Conservation (phyloP, 257 asterid genomes). For the Solanum rostratum region DNA sequence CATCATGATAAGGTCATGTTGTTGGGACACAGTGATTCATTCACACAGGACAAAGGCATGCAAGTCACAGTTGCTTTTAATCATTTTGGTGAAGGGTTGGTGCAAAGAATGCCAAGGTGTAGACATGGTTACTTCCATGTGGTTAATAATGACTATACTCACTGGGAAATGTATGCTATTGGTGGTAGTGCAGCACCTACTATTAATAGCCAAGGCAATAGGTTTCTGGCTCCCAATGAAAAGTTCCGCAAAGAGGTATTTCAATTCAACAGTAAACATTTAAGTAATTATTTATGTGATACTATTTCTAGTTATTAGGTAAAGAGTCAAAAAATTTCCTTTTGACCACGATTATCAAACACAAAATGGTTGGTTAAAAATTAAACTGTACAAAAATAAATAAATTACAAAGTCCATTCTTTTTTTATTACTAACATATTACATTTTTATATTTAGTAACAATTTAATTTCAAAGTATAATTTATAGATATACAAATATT, state of each 20-base stretch:
- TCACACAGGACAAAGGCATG: slow-evolving; percentile 44
- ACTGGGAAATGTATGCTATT: slow-evolving; percentile 88
- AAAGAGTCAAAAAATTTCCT: neutral
- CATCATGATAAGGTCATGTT: slow-evolving; percentile 85
- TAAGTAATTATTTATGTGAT: neutral
- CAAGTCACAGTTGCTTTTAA: slow-evolving; percentile 74
- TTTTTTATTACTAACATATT: too few relatives aligned
- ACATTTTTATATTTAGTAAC: too few relatives aligned
- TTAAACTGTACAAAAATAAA: neutral
- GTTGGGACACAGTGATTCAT: slow-evolving; percentile 59
- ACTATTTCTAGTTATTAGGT: neutral
- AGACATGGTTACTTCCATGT: slow-evolving; percentile 88
- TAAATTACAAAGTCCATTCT: too few relatives aligned
- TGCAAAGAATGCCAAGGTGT: slow-evolving; percentile 95
- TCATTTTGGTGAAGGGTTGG: slow-evolving; percentile 82
- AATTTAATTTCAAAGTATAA: too few relatives aligned
- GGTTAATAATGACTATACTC: slow-evolving; percentile 82
- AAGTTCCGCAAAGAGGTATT: slow-evolving; percentile 43
- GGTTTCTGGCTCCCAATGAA: slow-evolving; percentile 62
- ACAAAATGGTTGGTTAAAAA: neutral
- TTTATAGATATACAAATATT: too few relatives aligned
- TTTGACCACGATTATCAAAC: neutral
- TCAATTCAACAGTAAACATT: neutral
- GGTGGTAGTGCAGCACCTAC: slow-evolving; percentile 91
- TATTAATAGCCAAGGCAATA: slow-evolving; percentile 71